These are phyloP conservation scores for Fusarium sp. DNA, from an alignment of 2,329 filamentous ascomycete genomes.

Conservation along the genomic window DNA sequence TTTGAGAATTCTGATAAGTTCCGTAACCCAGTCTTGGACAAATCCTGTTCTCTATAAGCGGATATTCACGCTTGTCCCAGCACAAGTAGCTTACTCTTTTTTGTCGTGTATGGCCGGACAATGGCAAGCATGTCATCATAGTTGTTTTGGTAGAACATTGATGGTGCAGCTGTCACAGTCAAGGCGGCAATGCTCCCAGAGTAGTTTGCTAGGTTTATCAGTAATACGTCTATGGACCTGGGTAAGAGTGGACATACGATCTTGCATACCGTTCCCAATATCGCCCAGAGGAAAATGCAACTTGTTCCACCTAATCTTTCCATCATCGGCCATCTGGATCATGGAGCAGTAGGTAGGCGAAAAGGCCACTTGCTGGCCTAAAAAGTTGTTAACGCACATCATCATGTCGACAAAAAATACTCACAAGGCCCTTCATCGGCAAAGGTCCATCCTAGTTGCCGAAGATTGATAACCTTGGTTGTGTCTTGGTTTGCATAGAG, in stretches of 20 bases:
- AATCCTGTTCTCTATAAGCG: conserved; percentile 60
- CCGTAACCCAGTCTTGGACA: conserved; percentile 70
- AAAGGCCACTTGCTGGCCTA: conserved; percentile 69
- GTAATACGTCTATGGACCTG: neutral
- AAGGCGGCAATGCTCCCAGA: conserved; percentile 71
- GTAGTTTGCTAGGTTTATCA: conserved; percentile 59
- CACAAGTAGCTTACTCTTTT: conserved; percentile 45
- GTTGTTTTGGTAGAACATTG: conserved; percentile 59
- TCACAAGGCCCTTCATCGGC: conserved; percentile 73
- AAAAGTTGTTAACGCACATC: conserved; percentile 24
- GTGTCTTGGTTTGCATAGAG: conserved; percentile 73
- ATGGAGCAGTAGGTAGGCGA: conserved; percentile 71
- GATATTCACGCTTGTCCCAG: no score
- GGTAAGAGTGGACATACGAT: conserved; percentile 53
- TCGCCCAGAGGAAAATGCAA: conserved; percentile 63
- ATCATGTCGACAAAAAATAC: conserved; percentile 33
- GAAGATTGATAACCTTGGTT: conserved; percentile 74
- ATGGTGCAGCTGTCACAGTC: conserved; percentile 62
- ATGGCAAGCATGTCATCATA: conserved; percentile 80
- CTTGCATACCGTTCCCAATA: conserved; percentile 60
- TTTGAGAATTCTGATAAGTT: conserved; percentile 76
- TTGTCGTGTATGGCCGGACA: conserved; percentile 61
- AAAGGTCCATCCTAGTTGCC: conserved; percentile 84
- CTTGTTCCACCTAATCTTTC: conserved; percentile 68
- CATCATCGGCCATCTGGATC: conserved; percentile 68